Evolutionary conservation across 1,139 yeast species (phyloP).

Genomic region (Yamadazyma taylorii): DNA sequence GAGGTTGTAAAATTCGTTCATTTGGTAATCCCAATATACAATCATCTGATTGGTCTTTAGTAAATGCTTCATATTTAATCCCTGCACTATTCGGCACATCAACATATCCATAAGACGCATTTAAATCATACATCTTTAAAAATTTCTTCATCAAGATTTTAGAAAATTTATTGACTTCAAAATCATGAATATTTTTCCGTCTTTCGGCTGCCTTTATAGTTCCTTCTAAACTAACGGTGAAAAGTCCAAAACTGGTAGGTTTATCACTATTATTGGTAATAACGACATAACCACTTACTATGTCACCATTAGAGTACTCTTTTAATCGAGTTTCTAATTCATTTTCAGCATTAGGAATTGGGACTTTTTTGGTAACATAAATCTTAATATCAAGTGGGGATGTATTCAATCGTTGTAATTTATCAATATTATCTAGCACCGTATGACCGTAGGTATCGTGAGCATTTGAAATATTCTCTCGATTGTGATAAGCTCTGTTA

Average conservation of each 20-base stretch:
- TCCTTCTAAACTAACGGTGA: conserved; percentile 49
- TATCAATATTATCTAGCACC: conserved; percentile 47
- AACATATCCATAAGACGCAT: conserved; percentile 46
- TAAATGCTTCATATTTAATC: conserved; percentile 45
- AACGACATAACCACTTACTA: conserved; percentile 38
- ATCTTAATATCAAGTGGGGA: conserved; percentile 47
- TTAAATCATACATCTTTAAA: conserved; percentile 48
- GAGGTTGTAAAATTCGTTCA: conserved; percentile 51
- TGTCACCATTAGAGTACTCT: conserved; percentile 44
- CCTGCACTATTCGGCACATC: conserved; percentile 52
- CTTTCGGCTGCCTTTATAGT: conserved; percentile 40
- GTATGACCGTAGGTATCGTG: conserved; percentile 38
- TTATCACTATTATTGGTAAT: conserved; percentile 39
- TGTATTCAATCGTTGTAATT: conserved; percentile 31
- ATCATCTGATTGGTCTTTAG: conserved; percentile 48
- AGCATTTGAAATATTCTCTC: conserved; percentile 8
- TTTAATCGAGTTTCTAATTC: conserved; percentile 45
- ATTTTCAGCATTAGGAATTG: conserved; percentile 30
- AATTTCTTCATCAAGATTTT: conserved; percentile 44
- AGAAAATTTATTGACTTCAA: conserved; percentile 22
- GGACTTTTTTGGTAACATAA: conserved; percentile 42
- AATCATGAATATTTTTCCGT: conserved; percentile 13
- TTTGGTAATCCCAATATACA: conserved; percentile 52
- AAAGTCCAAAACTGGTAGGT: conserved; percentile 45
- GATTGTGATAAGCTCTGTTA: conserved; percentile 7